phyloP scores from a whole-genome alignment of 345 rosid species.

The Boechera stricta region DNA sequence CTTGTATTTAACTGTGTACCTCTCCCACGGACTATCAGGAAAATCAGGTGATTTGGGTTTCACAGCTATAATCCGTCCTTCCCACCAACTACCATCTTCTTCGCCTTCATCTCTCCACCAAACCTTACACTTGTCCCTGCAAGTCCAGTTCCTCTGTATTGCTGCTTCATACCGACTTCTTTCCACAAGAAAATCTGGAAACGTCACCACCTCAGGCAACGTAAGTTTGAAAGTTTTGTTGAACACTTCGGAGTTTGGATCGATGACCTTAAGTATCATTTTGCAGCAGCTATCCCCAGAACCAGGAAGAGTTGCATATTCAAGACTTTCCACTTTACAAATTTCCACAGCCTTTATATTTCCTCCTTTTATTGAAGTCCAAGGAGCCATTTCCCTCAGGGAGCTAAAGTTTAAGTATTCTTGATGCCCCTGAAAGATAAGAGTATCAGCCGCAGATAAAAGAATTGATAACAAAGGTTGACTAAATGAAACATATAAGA shows the following conservation, averaged over 20 bases:
- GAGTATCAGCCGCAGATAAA: slow-evolving; percentile 20
- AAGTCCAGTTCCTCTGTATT: slow-evolving; percentile 77
- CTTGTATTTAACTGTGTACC: slow-evolving; percentile 75
- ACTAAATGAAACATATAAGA: slow-evolving; percentile 18
- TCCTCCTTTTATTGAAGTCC: slow-evolving; percentile 62
- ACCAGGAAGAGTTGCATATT: slow-evolving; percentile 85
- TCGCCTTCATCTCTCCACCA: slow-evolving; percentile 95
- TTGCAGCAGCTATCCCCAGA: slow-evolving; percentile 99
- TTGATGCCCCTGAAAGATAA: slow-evolving; percentile 82
- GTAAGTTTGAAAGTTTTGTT: slow-evolving; percentile 67
- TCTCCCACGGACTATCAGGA: slow-evolving; percentile 98
- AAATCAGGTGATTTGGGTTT: slow-evolving; percentile 76
- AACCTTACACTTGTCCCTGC: slow-evolving; percentile 90
- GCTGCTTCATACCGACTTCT: slow-evolving; percentile 89
- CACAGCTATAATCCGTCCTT: slow-evolving; percentile 75
- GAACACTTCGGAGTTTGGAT: slow-evolving; percentile 66
- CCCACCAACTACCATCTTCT: slow-evolving; percentile 97
- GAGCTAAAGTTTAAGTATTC: slow-evolving; percentile 59
- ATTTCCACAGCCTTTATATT: slow-evolving; percentile 79
- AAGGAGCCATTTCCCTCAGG: slow-evolving; percentile 72
- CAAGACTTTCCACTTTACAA: slow-evolving; percentile 81
- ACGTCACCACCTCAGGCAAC: slow-evolving; percentile 79
- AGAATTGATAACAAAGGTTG: slow-evolving; percentile 9
- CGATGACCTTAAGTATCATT: slow-evolving; percentile 80
- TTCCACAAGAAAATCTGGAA: slow-evolving; percentile 97